phyloP scores from a whole-genome alignment of 2,329 filamentous ascomycete species.

The Aspergillus aculeatinus region DNA sequence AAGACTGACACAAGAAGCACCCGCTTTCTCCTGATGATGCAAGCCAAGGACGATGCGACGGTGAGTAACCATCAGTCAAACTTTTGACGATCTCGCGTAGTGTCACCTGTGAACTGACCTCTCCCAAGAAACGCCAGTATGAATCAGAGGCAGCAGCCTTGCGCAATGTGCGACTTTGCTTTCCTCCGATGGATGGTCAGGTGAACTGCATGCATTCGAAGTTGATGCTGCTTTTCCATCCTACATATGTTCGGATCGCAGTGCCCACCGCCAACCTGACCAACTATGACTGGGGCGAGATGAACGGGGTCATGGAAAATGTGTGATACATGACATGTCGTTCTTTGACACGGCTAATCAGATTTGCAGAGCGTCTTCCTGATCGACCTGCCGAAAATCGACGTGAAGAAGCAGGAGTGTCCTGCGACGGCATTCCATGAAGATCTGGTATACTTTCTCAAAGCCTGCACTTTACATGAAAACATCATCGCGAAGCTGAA shows the following conservation, averaged over 20 bases:
- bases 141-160: conserved; percentile 43
- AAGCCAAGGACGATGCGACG: conserved; percentile 52
- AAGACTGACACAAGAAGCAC: conserved; percentile 65
- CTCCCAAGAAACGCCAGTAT: conserved; percentile 38
- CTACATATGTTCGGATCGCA: conserved; percentile 71
- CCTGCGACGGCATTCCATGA: conserved; percentile 60
- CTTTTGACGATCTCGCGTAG: neutral
- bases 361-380: conserved; percentile 69
- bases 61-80: conserved; percentile 26
- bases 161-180: conserved; percentile 65
- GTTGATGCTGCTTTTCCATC: conserved; percentile 82
- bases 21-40: conserved; percentile 64
- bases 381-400: conserved; percentile 73
- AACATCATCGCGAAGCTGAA: conserved; percentile 66
- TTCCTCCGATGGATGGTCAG: conserved; percentile 74
- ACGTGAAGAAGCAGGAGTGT: conserved; percentile 30
- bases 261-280: conserved; percentile 86
- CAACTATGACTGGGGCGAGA: conserved; percentile 85
- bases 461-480: conserved; percentile 63
- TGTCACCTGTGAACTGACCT: neutral
- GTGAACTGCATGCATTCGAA: conserved; percentile 89
- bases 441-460: conserved; percentile 70
- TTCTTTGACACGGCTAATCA: neutral
- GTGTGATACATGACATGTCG: conserved; percentile 42
- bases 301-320: conserved; percentile 76